phyloP scores from a whole-genome alignment of 1,139 yeast genomes.

The Ogataea hybrid region DNA sequence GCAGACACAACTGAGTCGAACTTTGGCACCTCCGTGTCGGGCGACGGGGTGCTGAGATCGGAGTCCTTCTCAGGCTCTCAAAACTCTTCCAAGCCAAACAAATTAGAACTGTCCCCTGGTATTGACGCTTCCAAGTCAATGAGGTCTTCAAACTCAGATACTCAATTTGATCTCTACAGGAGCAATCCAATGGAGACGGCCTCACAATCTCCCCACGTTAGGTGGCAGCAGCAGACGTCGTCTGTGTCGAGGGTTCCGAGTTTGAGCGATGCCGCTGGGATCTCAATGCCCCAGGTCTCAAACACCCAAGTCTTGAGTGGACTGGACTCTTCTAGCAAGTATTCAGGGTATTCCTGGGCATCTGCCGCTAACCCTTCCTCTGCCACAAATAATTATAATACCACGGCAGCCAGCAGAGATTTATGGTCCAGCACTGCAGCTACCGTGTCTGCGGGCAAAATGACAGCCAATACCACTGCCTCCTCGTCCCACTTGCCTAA shows the following conservation, averaged over 20 bases:
- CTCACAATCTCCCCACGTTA: slow-evolving; percentile 1
- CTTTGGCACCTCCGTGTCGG: slow-evolving; percentile 19
- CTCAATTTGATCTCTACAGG: slow-evolving; percentile 16
- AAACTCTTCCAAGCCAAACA: slow-evolving; percentile 1
- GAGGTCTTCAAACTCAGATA: slow-evolving; percentile 7
- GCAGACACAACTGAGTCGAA: slow-evolving; percentile 21
- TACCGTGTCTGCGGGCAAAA: slow-evolving; percentile 13
- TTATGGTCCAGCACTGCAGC: slow-evolving; percentile 19
- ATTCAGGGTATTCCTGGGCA: slow-evolving; percentile 16
- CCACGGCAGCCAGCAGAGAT: slow-evolving; percentile 14
- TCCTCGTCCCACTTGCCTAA: slow-evolving; percentile 10
- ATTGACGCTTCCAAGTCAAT: slow-evolving; percentile 2
- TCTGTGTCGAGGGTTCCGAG: slow-evolving; percentile 8
- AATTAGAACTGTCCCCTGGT: slow-evolving; percentile 8
- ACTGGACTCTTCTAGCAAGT: slow-evolving; percentile 12
- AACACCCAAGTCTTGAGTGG: slow-evolving; percentile 2
- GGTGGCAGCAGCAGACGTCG: slow-evolving; percentile 14
- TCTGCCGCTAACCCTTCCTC: slow-evolving; percentile 13
- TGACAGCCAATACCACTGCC: slow-evolving; percentile 12
- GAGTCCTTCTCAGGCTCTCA: slow-evolving; percentile 11
- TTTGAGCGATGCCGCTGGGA: slow-evolving; percentile 4
- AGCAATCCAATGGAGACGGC: slow-evolving; percentile 9
- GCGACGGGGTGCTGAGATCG: slow-evolving; percentile 12
- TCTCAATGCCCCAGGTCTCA: slow-evolving; percentile 7
- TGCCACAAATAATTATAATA: slow-evolving; percentile 14